Evolutionary conservation across 768 basidiomycete species (phyloP), one percentile per base, ranked within the genome.

Genomic region (Leccinum subtestaceum): DNA sequence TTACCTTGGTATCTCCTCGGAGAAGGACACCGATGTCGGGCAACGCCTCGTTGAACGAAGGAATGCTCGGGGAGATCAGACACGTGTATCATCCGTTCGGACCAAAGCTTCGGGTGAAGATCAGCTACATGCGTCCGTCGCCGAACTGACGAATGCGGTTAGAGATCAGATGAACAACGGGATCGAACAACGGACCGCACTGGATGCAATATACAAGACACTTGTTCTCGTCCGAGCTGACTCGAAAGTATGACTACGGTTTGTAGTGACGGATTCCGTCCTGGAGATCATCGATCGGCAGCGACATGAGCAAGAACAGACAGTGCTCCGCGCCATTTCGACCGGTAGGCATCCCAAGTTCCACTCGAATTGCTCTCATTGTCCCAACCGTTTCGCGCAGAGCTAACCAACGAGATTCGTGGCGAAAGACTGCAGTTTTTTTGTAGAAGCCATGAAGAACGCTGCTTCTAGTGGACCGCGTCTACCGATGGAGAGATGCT

Each of bases 381-480:
- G 23, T 27, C 25, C 55, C 7, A 58, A 58, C 13, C 5, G 29
- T 57, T 29, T 46, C 52, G 25, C 32, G 17, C 64, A 91, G 93
- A 92, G 69, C 80, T 95, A 21, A 87, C 87, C 3, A 81, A 83
- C 57, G 93, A 95, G 64, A 94, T 95, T 55, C 86, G 87, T 54
- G 92, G 93, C 1, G 93, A 95, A 73, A 75, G 92, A 50, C 74
- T 95, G 55, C 80, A 90, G 6, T 95, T 95, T 65, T 23, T 23
- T 23, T 23, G 90, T 95, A 5, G 93, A 95, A 66, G 92, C 93
- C n/a, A 95, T 95, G 93, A 91, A 91, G 23, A 23, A 23, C 23
- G 23, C 23, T 23, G 23, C 23, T 23, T 23, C 23, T 23, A 23
- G 23, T 23, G 23, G 23, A 23, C 23, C 23, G 23, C 23, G 23